phyloP scores from a whole-genome alignment of 169 alveolate genomes.

The Sarcocystis neurona region DNA sequence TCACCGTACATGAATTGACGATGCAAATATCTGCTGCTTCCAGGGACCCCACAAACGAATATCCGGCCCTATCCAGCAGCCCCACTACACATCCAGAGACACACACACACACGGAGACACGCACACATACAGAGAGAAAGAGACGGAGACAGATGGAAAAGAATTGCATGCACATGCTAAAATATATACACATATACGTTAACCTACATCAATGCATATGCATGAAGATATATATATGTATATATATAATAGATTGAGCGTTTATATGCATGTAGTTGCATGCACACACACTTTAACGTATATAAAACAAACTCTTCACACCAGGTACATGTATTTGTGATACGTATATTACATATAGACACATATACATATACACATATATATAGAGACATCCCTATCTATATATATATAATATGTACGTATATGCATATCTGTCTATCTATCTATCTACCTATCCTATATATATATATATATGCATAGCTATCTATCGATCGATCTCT shows the following conservation, averaged over 20 bases:
- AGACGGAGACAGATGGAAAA: background rate
- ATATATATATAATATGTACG: background rate
- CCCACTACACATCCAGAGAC: conserved; percentile 59
- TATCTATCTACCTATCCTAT: background rate
- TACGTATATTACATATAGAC: background rate
- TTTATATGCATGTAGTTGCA: background rate
- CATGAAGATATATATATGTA: background rate
- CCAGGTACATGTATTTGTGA: background rate
- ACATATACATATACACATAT: background rate
- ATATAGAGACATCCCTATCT: background rate
- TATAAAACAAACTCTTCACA: background rate
- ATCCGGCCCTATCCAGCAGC: conserved; percentile 68
- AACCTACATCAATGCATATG: background rate
- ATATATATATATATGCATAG: background rate
- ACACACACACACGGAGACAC: background rate
- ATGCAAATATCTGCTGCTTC: conserved; percentile 91
- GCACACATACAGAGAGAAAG: background rate
- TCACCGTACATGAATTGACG: conserved; percentile 97
- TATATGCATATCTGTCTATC: background rate
- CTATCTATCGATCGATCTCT: too few relatives aligned
- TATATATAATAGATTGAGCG: background rate
- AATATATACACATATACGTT: background rate
- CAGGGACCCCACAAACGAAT: conserved; percentile 84
- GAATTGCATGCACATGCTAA: background rate
- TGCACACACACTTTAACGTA: background rate